These are phyloP conservation scores for Gossypium ekmanianum DNA, from an alignment of 345 rosid species.

Conservation along the genomic window DNA sequence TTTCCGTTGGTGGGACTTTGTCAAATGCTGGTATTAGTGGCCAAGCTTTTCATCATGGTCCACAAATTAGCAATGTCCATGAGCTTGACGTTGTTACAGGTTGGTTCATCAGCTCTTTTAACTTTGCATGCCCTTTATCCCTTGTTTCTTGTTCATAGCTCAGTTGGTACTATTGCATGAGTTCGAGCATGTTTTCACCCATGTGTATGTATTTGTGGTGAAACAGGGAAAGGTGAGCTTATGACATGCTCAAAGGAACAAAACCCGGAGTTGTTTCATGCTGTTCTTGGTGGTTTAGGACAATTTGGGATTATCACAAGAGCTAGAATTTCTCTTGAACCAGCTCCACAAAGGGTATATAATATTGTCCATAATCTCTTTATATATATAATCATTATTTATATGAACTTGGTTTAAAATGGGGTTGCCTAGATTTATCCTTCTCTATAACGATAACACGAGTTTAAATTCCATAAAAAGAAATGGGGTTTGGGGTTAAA, in stretches of 20 bases:
- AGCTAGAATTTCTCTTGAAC: slow-evolving; percentile 87
- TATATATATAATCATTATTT: too few relatives aligned
- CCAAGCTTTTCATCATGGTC: slow-evolving; percentile 94
- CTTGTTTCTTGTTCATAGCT: not conserved
- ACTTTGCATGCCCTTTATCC: slow-evolving; percentile 3
- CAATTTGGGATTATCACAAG: slow-evolving; percentile 97
- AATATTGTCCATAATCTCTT: not conserved
- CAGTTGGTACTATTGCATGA: too few relatives aligned
- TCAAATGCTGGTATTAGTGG: slow-evolving; percentile 98
- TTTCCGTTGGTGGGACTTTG: slow-evolving; percentile 93
- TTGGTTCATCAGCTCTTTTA: slow-evolving; percentile 14
- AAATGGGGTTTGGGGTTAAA: not conserved
- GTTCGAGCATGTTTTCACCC: too few relatives aligned
- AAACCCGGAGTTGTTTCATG: slow-evolving; percentile 71
- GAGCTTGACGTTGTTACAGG: slow-evolving; percentile 97
- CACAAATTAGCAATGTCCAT: slow-evolving; percentile 83
- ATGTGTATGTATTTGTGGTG: not conserved
- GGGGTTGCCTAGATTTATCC: too few relatives aligned
- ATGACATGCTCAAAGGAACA: slow-evolving; percentile 65
- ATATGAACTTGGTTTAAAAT: not conserved
- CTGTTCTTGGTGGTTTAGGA: slow-evolving; percentile 91
- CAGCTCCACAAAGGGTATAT: slow-evolving; percentile 80
- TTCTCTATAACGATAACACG: too few relatives aligned
- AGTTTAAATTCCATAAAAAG: too few relatives aligned
- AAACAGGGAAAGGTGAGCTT: slow-evolving; percentile 75